phyloP scores from a whole-genome alignment of 768 basidiomycete genomes.

The Lepiota brunneoincarnata region DNA sequence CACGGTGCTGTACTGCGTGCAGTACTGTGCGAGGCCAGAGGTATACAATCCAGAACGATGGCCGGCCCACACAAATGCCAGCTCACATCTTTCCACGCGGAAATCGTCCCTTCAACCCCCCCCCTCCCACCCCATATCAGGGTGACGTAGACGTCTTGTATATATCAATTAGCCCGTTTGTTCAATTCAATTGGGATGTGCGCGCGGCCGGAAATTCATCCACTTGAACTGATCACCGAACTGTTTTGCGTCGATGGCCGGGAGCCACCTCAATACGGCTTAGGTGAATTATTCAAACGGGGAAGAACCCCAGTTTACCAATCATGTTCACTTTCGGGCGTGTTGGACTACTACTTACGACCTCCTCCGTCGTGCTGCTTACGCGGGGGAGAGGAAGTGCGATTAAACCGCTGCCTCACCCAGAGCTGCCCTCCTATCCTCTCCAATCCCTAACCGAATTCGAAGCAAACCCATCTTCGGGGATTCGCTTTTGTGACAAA shows the following conservation, averaged over 20 bases:
- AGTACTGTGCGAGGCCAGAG: neutral
- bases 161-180: neutral
- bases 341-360: neutral
- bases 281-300: conserved; percentile 6
- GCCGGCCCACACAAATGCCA: neutral
- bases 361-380: neutral
- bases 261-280: neutral
- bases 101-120: neutral
- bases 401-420: neutral
- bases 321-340: neutral
- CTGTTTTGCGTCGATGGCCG: neutral
- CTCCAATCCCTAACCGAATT: neutral
- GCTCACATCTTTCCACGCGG: conserved; percentile 7
- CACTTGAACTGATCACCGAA: neutral
- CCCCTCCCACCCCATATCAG: neutral
- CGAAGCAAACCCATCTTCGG: neutral
- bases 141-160: neutral
- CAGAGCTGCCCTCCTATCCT: neutral
- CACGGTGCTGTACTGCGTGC: neutral
- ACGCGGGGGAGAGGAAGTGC: neutral
- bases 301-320: neutral
- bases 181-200: neutral
- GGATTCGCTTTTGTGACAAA: neutral
- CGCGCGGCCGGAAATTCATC: neutral
- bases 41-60: neutral